Evolutionary conservation across 2,329 filamentous ascomycete genomes (phyloP).

Genomic region (Arthrocladium fulminans): DNA sequence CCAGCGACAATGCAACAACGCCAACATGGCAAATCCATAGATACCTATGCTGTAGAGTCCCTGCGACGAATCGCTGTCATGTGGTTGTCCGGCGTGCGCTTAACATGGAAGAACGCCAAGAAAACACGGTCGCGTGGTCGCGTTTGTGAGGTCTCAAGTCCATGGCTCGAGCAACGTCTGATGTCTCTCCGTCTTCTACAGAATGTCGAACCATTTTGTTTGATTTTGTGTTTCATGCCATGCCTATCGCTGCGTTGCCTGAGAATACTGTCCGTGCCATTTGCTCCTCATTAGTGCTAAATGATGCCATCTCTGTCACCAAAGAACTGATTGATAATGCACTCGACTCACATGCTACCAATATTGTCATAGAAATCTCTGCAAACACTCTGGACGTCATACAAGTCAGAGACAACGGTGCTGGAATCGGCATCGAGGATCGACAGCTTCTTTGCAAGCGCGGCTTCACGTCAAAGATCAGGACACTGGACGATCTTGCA

Average conservation of each 20-base stretch:
- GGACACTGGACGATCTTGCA: conserved; percentile 46
- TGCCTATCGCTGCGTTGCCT: conserved; percentile 40
- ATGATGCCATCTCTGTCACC: conserved; percentile 48
- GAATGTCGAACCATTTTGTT: not conserved
- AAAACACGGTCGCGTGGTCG: not conserved
- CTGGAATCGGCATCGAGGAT: conserved; percentile 51
- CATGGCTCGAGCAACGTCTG: not conserved
- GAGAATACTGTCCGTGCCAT: conserved; percentile 41
- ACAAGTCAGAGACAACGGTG: conserved; percentile 56
- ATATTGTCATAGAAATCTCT: conserved; percentile 50
- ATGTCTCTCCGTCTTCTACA: not conserved
- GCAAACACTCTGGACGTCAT: conserved; percentile 53
- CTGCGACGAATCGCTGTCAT: too few relatives aligned
- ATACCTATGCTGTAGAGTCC: too few relatives aligned
- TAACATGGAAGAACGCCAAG: too few relatives aligned
- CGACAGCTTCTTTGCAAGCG: conserved; percentile 47
- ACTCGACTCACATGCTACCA: conserved; percentile 53
- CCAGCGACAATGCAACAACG: too few relatives aligned
- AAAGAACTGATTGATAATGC: conserved; percentile 61
- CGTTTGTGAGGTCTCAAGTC: not conserved
- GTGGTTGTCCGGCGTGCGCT: too few relatives aligned
- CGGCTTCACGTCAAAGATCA: conserved; percentile 57
- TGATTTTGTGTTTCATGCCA: conserved; percentile 3
- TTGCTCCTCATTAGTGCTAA: conserved; percentile 49
- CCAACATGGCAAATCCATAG: too few relatives aligned